Percentiles rank a stretch among this genome's conserved stretches.
phyloP scores from a whole-genome alignment of 345 rosid genomes.

The Barbarea vulgaris region DNA sequence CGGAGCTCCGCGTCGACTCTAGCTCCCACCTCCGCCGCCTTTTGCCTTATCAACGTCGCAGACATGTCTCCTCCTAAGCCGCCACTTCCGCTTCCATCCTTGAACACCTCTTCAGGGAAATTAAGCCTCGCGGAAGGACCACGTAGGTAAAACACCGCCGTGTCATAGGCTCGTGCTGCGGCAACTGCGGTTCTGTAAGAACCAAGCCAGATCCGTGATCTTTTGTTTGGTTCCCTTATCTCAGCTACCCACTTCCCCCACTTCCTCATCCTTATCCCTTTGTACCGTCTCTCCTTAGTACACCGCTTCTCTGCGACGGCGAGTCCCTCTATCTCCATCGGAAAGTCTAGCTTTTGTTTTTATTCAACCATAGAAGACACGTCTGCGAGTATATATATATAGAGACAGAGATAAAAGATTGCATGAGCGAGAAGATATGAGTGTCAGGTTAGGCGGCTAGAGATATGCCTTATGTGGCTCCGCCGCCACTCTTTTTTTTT shows the following conservation, averaged over 20 bases:
- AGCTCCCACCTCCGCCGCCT: constrained; percentile 26
- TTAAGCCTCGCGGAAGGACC: constrained; percentile 55
- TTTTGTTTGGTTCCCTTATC: constrained; percentile 58
- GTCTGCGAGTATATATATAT: neutral
- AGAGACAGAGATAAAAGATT: neutral
- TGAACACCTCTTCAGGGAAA: constrained; percentile 41
- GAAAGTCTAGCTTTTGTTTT: neutral
- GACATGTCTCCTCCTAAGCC: constrained; percentile 10
- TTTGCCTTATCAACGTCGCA: constrained; percentile 20
- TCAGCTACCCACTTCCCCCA: constrained; percentile 89
- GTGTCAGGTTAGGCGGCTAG: constrained; percentile 13
- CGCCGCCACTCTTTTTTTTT: constrained; percentile 14
- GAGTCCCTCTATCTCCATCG: neutral
- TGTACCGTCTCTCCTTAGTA: constrained; percentile 37
- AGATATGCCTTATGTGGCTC: constrained; percentile 17
- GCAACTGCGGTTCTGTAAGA: constrained; percentile 60
- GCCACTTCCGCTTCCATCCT: neutral
- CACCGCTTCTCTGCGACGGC: constrained; percentile 1
- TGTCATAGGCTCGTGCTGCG: constrained; percentile 73
- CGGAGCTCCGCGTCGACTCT: constrained; percentile 26
- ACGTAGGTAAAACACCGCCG: constrained; percentile 58
- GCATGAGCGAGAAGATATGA: neutral
- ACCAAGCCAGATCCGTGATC: constrained; percentile 66
- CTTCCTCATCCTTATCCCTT: constrained; percentile 71
- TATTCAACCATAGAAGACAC: neutral